phyloP scores from a whole-genome alignment of 306 rosid genomes.

The Inga laurina region DNA sequence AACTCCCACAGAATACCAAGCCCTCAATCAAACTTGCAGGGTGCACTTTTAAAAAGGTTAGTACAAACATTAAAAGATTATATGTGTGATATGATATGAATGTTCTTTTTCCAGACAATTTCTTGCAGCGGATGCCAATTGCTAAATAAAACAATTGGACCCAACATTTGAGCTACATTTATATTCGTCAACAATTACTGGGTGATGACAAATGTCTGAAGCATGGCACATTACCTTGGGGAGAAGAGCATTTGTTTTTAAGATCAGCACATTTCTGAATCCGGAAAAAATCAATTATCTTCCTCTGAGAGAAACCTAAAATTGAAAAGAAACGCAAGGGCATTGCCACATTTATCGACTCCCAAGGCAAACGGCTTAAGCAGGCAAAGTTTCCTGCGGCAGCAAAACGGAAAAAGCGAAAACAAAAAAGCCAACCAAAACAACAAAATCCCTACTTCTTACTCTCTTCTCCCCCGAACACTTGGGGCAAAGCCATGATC shows the following conservation, averaged over 20 bases:
- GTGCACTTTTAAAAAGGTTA: slow-evolving; percentile 19
- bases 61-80: not conserved
- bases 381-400: slow-evolving; percentile 1
- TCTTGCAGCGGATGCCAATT: slow-evolving; percentile 1
- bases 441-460: slow-evolving; percentile 50
- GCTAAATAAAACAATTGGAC: slow-evolving; percentile 16
- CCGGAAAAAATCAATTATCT: slow-evolving; percentile 71
- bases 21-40: slow-evolving; percentile 6
- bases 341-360: slow-evolving; percentile 37
- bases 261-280: slow-evolving; percentile 46
- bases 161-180: slow-evolving; percentile 20
- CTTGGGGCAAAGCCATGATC: slow-evolving; percentile 81
- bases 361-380: not conserved
- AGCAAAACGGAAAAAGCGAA: not conserved
- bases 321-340: slow-evolving; percentile 5
- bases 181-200: not conserved
- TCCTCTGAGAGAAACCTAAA: slow-evolving; percentile 74
- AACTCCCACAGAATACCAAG: slow-evolving; percentile 13
- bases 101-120: not conserved
- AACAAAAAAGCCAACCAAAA: not conserved
- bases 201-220: not conserved
- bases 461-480: slow-evolving; percentile 57
- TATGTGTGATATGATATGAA: not conserved
- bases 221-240: slow-evolving; percentile 49
- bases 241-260: slow-evolving; percentile 29